A percentile compares a stretch with the other conserved stretches of the same genome.
phyloP scores from a whole-genome alignment of 179 eudicot species.

The Spinacia oleracea region DNA sequence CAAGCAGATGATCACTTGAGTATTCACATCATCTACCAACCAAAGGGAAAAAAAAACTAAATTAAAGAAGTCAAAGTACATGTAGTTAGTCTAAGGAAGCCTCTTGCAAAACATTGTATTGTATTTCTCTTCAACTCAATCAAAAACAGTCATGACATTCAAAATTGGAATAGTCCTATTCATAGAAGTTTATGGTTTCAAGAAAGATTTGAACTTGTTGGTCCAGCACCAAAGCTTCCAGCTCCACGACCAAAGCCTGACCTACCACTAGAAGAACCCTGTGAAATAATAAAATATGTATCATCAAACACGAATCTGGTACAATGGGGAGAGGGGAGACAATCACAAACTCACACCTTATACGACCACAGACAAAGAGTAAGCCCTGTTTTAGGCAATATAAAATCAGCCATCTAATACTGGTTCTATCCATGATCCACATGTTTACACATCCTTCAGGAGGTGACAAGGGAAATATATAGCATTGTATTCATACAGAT shows the following conservation, averaged over 20 bases:
- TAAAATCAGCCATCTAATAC: too few species aligned
- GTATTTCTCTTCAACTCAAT: background rate
- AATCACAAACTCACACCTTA: too few species aligned
- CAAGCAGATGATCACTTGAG: background rate
- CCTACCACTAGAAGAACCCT: slow-evolving; percentile 1
- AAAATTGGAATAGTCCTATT: background rate
- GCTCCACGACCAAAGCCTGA: slow-evolving; percentile 20
- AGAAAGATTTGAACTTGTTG: slow-evolving; percentile 1
- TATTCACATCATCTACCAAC: background rate
- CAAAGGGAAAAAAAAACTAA: background rate
- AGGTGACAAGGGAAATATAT: too few species aligned
- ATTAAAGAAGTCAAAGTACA: background rate
- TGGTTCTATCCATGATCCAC: too few species aligned
- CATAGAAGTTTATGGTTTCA: background rate
- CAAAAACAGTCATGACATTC: background rate
- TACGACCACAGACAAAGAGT: too few species aligned
- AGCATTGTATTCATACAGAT: too few species aligned
- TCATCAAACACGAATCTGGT: background rate
- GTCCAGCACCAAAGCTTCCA: slow-evolving; percentile 12
- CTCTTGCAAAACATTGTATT: background rate
- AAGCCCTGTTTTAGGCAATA: too few species aligned
- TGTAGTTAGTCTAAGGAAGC: background rate
- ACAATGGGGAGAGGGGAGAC: too few species aligned
- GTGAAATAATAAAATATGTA: background rate
- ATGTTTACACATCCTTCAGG: too few species aligned